Base-by-base conservation (phyloP, 176 grass and related monocot genomes). In the Triticum turgidum region DNA sequence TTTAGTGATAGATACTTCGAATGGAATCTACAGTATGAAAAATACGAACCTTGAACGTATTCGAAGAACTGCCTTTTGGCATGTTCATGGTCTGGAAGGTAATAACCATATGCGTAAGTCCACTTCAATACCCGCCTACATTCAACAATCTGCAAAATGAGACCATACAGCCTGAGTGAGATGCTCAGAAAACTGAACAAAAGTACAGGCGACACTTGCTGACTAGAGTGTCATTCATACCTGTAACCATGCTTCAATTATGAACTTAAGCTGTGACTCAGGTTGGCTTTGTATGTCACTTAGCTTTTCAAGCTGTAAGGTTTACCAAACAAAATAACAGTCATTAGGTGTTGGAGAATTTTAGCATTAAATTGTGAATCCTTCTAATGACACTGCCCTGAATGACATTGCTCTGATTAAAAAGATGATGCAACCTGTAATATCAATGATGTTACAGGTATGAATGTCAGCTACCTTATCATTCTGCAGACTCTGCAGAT, bases 211-310 rank as follows among this genome's bases (percentile, higher is more conserved):
- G 4, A 56, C 11, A n/a, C 65, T 79, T 37, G 73, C 29, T 32
- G 13, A 34, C 22, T 44, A 14, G 4, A 81, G 74, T 21, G 51
- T 7, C 73, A 82, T 76, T 11, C 11, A 10, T 82, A 98, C 97
- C 97, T 99, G 97, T 87, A 99, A 85, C 97, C 97, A 99, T 82
- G 97, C 97, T 82, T 99, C 97, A 75, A 91, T 93, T 84, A 99
- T 99, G 89, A 99, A 99, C 89, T 99, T 99, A 69, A 99, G 94
- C 64, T 99, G 97, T 27, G 97, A 99, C 83, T 99, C 97, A 44
- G 97, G 97, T 78, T 99, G 97, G 69, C 97, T 99, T 86, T 99
- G 97, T 86, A 80, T 88, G 75, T 99, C 97, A 63, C 97, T 97
- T 89, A 99, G 84, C 83, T 91, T 99, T 93, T 99, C 97, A 89